Evolutionary conservation across 306 rosid species (phyloP).

Genomic region (Fagus crenata): DNA sequence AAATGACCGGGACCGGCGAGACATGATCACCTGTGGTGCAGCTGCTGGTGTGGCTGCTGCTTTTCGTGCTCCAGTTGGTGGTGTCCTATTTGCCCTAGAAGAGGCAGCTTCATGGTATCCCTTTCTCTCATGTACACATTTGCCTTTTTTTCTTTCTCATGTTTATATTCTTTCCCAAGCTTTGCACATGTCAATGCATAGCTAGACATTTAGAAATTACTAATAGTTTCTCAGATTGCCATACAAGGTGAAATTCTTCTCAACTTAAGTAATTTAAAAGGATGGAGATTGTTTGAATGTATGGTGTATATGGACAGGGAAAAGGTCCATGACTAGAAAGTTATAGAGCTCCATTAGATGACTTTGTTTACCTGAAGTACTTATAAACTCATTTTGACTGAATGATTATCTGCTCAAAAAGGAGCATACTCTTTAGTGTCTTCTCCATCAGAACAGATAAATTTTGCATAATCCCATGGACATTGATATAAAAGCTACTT

Average conservation of each 20-base stretch:
- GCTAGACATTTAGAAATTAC: not conserved
- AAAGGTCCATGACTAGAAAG: slow-evolving; percentile 1
- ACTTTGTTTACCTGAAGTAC: slow-evolving; percentile 8
- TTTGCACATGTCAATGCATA: not conserved
- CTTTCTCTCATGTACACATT: slow-evolving; percentile 25
- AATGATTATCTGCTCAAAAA: not conserved
- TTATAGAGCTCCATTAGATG: not conserved
- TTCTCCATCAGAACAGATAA: not conserved
- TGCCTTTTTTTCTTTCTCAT: not conserved
- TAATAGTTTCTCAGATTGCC: not conserved
- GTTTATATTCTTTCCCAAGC: not conserved
- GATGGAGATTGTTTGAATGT: not conserved
- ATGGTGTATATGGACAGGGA: not conserved
- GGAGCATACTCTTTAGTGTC: not conserved
- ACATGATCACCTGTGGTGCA: slow-evolving; percentile 94
- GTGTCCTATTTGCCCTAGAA: slow-evolving; percentile 92
- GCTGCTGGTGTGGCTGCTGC: slow-evolving; percentile 98
- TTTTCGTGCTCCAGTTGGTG: slow-evolving; percentile 94
- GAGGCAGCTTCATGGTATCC: slow-evolving; percentile 96
- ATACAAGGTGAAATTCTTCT: not conserved
- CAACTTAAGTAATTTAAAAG: not conserved
- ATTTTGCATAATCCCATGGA: not conserved
- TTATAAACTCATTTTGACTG: not conserved
- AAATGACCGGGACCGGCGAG: slow-evolving; percentile 87
- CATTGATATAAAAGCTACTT: not conserved